Evolutionary conservation across 768 basidiomycete species (phyloP).

Genomic region (Mycena floridula): DNA sequence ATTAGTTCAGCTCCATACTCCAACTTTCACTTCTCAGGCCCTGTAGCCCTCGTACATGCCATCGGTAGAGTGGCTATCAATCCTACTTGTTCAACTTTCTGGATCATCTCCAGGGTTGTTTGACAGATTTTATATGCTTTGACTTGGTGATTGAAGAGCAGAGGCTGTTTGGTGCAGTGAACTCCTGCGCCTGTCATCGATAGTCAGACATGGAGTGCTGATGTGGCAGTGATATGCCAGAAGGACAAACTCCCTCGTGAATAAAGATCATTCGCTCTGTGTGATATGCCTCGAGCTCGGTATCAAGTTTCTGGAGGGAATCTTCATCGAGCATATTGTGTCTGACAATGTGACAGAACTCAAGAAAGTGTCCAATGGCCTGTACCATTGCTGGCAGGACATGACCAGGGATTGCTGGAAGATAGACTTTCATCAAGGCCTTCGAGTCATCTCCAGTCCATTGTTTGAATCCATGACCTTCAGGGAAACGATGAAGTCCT

Average conservation of each 20-base stretch:
- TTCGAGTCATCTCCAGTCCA: too few relatives aligned
- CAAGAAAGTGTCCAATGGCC: slow-evolving; percentile 16
- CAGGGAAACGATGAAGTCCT: too few relatives aligned
- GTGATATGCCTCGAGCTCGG: slow-evolving; percentile 15
- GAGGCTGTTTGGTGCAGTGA: slow-evolving; percentile 27
- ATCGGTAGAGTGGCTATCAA: too few relatives aligned
- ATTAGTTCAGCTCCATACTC: too few relatives aligned
- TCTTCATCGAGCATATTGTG: slow-evolving; percentile 10
- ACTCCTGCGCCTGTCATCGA: slow-evolving; percentile 12
- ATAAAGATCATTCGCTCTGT: slow-evolving; percentile 13
- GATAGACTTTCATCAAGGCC: too few relatives aligned
- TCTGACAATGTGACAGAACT: slow-evolving; percentile 25
- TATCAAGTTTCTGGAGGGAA: slow-evolving; percentile 12
- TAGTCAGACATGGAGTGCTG: slow-evolving; percentile 29
- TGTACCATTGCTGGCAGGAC: slow-evolving; percentile 18
- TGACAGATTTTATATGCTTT: too few relatives aligned
- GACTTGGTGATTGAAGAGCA: slow-evolving; percentile 31
- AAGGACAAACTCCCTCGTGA: slow-evolving; percentile 7
- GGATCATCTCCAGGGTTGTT: too few relatives aligned
- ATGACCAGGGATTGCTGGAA: too few relatives aligned
- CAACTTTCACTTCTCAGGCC: too few relatives aligned
- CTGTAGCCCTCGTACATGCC: too few relatives aligned
- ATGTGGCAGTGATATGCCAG: slow-evolving; percentile 18
- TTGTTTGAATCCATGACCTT: too few relatives aligned
- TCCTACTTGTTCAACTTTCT: too few relatives aligned